These are phyloP conservation scores for Metschnikowia orientalis DNA, from an alignment of 805 yeast species.

Conservation along the genomic window DNA sequence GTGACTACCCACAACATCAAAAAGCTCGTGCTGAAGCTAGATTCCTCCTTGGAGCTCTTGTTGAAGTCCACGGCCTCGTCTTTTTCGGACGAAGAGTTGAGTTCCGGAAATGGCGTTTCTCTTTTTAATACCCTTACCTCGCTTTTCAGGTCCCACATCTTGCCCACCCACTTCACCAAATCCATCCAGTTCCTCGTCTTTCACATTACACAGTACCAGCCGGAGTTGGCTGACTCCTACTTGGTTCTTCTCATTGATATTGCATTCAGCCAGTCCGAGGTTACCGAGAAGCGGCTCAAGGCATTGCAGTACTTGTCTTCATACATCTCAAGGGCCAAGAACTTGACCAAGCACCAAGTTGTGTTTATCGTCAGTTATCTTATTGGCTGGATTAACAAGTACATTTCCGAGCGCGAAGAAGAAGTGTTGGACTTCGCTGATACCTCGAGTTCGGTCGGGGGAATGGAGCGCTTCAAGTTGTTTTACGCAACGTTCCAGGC, in stretches of 20 bases:
- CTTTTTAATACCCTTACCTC: slow-evolving; percentile 72
- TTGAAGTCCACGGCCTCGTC: slow-evolving; percentile 47
- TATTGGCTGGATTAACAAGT: slow-evolving; percentile 78
- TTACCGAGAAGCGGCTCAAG: slow-evolving; percentile 72
- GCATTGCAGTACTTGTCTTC: slow-evolving; percentile 91
- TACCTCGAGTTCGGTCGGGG: slow-evolving; percentile 36
- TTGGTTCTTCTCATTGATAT: slow-evolving; percentile 77
- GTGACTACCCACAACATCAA: slow-evolving; percentile 43
- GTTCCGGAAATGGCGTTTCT: slow-evolving; percentile 59
- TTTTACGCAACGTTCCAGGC: slow-evolving; percentile 92
- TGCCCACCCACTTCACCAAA: slow-evolving; percentile 90
- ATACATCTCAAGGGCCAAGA: slow-evolving; percentile 81
- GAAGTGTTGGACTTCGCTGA: slow-evolving; percentile 54
- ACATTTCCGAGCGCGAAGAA: slow-evolving; percentile 75
- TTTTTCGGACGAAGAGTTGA: slow-evolving; percentile 48
- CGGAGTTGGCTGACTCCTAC: slow-evolving; percentile 80
- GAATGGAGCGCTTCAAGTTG: slow-evolving; percentile 88
- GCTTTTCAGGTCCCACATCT: slow-evolving; percentile 72
- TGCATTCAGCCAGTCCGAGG: slow-evolving; percentile 67
- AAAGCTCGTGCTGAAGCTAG: slow-evolving; percentile 64
- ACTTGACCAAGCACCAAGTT: slow-evolving; percentile 66
- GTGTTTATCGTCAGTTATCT: slow-evolving; percentile 78
- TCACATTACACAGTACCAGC: slow-evolving; percentile 73
- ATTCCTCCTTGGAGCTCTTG: slow-evolving; percentile 57
- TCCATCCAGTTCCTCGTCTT: slow-evolving; percentile 83